Evolutionary conservation across 176 grass and related monocot species (phyloP), one percentile per base, ranked within the genome.

Genomic region (Cenchrus fungigraminus): DNA sequence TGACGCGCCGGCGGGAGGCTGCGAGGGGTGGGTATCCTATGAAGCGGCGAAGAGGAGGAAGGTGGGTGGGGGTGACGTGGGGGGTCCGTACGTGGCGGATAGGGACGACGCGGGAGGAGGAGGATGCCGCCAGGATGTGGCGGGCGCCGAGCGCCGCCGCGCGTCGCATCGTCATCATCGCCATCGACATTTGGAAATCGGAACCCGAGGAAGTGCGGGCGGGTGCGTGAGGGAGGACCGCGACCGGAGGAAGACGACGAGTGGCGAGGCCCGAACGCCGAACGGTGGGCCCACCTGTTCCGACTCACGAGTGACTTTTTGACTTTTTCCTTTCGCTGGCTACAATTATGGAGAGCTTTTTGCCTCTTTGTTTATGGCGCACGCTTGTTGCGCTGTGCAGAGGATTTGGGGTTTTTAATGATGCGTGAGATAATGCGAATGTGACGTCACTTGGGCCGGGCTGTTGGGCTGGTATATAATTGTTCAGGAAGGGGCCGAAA

Each of bases 81-180:
- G 44, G 58, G 16, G 57, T 25, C 25, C 51, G 78, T 74, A 89
- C 88, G 83, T 90, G 88, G 83, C 88, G 63, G 75, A 86, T 58
- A 50, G 44, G 14, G 81, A 29, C 29, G 84, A 84, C 10, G 50
- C 74, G 65, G 43, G 58, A 51, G 20, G 65, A 51, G 20, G 65
- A 79, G 15, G 80, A 32, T 45, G 69, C 56, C 68, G 80, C 63
- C 29, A 91, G 65, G 81, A 90, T 79, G 87, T 88, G 90, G 67
- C 92, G 88, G 44, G 82, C 84, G 29, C 90, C 69, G 91, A 98
- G 75, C 70, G 79, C 89, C 74, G 62, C 89, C 56, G 86, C 82
- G 79, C 79, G 85, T 84, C 67, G 77, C 91, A 90, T 83, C 85
- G 85, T 78, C 91, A 90, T 90, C 76, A 91, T 91, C 76, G 76